Percentiles rank a stretch among this genome's conserved stretches.
These are phyloP conservation scores for Colletotrichum brevisporum DNA, from an alignment of 2,329 filamentous ascomycete genomes.

Conservation along the genomic window DNA sequence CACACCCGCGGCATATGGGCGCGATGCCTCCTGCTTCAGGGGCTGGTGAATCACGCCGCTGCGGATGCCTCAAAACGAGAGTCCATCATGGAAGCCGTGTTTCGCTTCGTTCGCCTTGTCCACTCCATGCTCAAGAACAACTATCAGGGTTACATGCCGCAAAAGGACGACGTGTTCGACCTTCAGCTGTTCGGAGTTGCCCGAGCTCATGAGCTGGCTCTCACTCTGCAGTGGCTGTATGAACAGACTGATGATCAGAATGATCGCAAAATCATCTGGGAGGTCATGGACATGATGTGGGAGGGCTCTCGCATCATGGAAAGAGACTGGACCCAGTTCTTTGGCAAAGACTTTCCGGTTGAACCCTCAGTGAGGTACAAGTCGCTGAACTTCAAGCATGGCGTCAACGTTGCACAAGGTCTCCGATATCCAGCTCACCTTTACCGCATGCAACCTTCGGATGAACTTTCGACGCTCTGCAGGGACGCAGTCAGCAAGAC, in stretches of 20 bases:
- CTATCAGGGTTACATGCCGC: constrained; percentile 63
- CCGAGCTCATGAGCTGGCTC: constrained; percentile 56
- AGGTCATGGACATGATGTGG: constrained; percentile 57
- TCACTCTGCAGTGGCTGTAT: constrained; percentile 57
- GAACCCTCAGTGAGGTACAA: constrained; percentile 44
- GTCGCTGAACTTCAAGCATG: constrained; percentile 56
- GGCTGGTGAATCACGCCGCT: constrained; percentile 60
- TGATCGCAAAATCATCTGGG: constrained; percentile 49
- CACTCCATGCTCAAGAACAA: constrained; percentile 69
- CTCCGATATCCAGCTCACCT: constrained; percentile 57
- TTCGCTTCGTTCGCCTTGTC: constrained; percentile 64
- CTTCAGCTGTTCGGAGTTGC: constrained; percentile 51
- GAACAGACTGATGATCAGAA: constrained; percentile 49
- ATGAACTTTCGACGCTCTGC: constrained; percentile 52
- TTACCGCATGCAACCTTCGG: constrained; percentile 56
- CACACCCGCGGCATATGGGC: constrained; percentile 66
- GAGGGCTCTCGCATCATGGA: constrained; percentile 45
- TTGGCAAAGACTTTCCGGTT: constrained; percentile 37
- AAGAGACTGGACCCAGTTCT: constrained; percentile 52
- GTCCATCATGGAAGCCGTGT: constrained; percentile 63
- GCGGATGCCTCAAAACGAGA: constrained; percentile 59
- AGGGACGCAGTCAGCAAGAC: constrained; percentile 54
- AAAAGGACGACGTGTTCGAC: constrained; percentile 58
- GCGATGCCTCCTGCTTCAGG: constrained; percentile 64
- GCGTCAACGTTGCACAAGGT: constrained; percentile 61